A percentile compares a stretch with the other conserved stretches of the same genome.
Evolutionary conservation across 257 asterid species (phyloP).

Genomic region (Cynanchum wilfordii): DNA sequence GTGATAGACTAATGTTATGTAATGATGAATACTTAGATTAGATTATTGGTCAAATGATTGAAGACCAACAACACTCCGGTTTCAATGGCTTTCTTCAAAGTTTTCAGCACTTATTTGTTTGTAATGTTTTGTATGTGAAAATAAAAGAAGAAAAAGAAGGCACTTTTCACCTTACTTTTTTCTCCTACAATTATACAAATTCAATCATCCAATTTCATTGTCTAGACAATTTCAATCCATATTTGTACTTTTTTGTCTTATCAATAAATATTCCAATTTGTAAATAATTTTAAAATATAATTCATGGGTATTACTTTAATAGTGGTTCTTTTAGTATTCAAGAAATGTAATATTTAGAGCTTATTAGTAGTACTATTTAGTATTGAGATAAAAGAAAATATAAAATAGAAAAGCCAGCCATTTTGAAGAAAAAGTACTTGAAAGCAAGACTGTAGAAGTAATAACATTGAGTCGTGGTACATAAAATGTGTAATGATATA

Average conservation of each 20-base stretch:
- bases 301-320: not conserved
- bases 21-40: not conserved
- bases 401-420: not conserved
- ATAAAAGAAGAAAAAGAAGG: constrained; percentile 7
- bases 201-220: not conserved
- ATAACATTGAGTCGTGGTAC: no score
- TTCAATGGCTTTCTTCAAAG: constrained; percentile 40
- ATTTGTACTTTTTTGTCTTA: no score
- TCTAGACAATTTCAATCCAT: not conserved
- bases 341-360: not conserved
- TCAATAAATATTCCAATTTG: no score
- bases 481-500: no score
- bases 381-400: not conserved
- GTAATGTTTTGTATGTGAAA: not conserved
- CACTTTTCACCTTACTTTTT: constrained; percentile 5
- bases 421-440: not conserved
- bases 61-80: constrained; percentile 32
- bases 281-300: no score
- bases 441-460: constrained; percentile 1
- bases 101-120: not conserved
- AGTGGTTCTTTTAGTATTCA: not conserved
- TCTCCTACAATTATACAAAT: not conserved
- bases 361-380: no score
- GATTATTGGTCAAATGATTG: constrained; percentile 25
- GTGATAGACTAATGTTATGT: not conserved